These are phyloP conservation scores for Onygenales sp. DNA, from an alignment of 2,329 filamentous ascomycete species.

Conservation along the genomic window DNA sequence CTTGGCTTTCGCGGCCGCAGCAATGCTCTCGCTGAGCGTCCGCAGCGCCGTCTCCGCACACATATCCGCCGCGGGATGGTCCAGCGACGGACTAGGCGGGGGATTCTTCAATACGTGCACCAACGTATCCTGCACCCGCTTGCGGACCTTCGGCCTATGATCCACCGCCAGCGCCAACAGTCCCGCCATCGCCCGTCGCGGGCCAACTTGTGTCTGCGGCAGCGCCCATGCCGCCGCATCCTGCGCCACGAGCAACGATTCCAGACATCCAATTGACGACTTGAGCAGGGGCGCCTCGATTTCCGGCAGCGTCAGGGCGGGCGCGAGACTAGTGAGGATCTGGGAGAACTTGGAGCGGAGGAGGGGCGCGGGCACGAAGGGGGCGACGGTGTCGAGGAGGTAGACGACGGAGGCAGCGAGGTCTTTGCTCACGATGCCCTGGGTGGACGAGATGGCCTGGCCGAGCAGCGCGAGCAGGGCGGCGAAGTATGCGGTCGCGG, in stretches of 20 bases:
- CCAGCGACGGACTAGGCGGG: constrained; percentile 81
- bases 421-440: constrained; percentile 67
- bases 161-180: constrained; percentile 78
- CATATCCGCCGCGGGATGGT: constrained; percentile 93
- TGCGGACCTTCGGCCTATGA: constrained; percentile 83
- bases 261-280: constrained; percentile 84
- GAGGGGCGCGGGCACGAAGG: constrained; percentile 72
- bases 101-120: constrained; percentile 73
- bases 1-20: constrained; percentile 58
- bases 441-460: constrained; percentile 56
- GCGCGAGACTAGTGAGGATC: constrained; percentile 78
- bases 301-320: constrained; percentile 67
- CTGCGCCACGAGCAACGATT: constrained; percentile 83
- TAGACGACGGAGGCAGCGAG: constrained; percentile 83
- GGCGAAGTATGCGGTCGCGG: constrained; percentile 87
- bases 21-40: constrained; percentile 63
- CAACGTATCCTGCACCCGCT: constrained; percentile 83
- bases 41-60: constrained; percentile 84
- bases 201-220: constrained; percentile 71
- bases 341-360: constrained; percentile 91
- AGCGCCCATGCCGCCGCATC: constrained; percentile 83
- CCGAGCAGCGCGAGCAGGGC: constrained; percentile 82
- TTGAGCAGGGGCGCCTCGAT: constrained; percentile 79
- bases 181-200: constrained; percentile 76
- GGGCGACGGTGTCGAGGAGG: constrained; percentile 84